These are phyloP conservation scores for Sanghuangporus baumii DNA, from an alignment of 1,284 basidiomycete genomes.

Conservation along the genomic window DNA sequence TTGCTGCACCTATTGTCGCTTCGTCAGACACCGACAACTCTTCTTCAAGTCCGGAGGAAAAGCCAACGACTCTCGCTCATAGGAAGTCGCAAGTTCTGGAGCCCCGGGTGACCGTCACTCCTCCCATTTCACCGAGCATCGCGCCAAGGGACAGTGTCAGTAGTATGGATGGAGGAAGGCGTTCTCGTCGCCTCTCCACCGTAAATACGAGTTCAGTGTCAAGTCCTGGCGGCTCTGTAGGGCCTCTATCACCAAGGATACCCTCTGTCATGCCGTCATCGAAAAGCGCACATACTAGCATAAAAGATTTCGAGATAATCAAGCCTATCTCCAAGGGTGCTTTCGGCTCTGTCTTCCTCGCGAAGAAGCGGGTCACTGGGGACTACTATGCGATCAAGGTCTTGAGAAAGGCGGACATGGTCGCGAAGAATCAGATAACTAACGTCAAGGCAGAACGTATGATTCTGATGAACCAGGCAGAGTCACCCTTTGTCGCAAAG, in stretches of 20 bases:
- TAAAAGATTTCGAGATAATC: conserved; percentile 99
- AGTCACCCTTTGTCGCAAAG: conserved; percentile 99
- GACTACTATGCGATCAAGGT: conserved; percentile 99
- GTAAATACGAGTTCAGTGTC: conserved; percentile 54
- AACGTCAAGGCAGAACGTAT: conserved; percentile 99
- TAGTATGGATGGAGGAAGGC: conserved; percentile 41
- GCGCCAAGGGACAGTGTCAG: conserved; percentile 48
- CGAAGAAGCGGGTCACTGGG: conserved; percentile 96
- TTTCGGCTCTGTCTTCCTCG: conserved; percentile 96
- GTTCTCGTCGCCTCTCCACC: conserved; percentile 66
- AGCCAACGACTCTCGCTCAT: conserved; percentile 40
- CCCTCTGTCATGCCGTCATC: conserved; percentile 73
- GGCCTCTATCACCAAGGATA: conserved; percentile 85
- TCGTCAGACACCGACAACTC: conserved; percentile 48
- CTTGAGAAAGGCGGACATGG: conserved; percentile 99
- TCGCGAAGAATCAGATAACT: conserved; percentile 99
- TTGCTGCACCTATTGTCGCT: conserved; percentile 78
- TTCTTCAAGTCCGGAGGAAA: conserved; percentile 24
- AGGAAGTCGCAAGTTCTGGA: conserved; percentile 64
- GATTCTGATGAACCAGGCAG: conserved; percentile 99
- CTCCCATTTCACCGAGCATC: conserved; percentile 68
- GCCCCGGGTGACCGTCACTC: conserved; percentile 61
- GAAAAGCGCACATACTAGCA: conserved; percentile 82
- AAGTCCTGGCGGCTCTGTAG: conserved; percentile 40
- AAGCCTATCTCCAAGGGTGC: conserved; percentile 99